Conservation (phyloP, 2,329 filamentous ascomycete species). For the Arachnomyces sp. region DNA sequence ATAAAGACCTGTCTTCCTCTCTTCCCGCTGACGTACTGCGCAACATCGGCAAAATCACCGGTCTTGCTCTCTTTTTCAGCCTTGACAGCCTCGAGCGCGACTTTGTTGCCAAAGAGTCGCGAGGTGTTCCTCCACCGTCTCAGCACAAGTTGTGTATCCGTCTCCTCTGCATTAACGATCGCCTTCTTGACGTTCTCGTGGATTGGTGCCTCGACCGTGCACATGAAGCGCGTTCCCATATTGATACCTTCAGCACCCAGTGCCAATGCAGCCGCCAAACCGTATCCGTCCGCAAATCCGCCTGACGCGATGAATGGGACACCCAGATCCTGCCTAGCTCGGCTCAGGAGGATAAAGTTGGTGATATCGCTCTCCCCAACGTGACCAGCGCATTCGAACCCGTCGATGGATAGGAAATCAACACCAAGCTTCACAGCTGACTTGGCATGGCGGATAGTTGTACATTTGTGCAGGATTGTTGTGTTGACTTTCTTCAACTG, state of each 20-base stretch:
- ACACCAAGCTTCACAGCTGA: constrained; percentile 90
- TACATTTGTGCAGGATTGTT: constrained; percentile 93
- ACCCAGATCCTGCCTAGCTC: constrained; percentile 71
- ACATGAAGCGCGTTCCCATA: constrained; percentile 98
- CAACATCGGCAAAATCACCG: constrained; percentile 84
- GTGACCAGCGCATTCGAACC: constrained; percentile 86
- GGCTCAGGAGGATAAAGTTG: constrained; percentile 61
- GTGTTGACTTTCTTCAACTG: constrained; percentile 73
- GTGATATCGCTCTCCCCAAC: constrained; percentile 49
- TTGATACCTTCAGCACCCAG: constrained; percentile 92
- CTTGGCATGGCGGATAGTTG: constrained; percentile 85
- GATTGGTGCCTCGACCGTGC: constrained; percentile 85
- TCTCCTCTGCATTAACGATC: constrained; percentile 83
- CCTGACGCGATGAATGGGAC: constrained; percentile 94
- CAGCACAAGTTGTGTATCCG: constrained; percentile 81
- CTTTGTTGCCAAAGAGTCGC: constrained; percentile 83
- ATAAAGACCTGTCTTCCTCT: constrained; percentile 84
- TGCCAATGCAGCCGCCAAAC: constrained; percentile 80
- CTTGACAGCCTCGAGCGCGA: constrained; percentile 69
- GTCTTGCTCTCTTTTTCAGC: constrained; percentile 75
- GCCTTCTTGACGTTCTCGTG: constrained; percentile 89
- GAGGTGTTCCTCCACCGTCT: constrained; percentile 90
- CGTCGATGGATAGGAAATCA: constrained; percentile 93
- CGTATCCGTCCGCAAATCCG: constrained; percentile 90
- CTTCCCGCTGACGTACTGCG: constrained; percentile 80